phyloP scores from a whole-genome alignment of 2,329 filamentous ascomycete species.

The Elsinoe australis region DNA sequence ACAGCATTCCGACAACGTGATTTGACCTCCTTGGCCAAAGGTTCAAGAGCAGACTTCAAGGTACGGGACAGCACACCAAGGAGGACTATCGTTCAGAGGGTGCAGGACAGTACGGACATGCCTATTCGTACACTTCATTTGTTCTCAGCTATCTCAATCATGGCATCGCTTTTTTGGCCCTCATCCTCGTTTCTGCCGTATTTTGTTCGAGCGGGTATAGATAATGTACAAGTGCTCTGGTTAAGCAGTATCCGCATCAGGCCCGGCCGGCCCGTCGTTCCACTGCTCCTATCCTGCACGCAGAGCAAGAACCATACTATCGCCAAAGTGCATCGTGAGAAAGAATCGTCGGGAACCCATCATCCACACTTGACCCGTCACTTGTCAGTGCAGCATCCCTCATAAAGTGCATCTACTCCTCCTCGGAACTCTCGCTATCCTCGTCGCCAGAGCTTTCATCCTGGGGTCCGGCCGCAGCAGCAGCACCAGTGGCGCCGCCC shows the following conservation, averaged over 20 bases:
- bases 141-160: constrained; percentile 6
- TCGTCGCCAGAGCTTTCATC: constrained; percentile 45
- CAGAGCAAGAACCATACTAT: too few species aligned
- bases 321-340: too few species aligned
- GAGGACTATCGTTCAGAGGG: too few species aligned
- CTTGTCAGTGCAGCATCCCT: background rate
- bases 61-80: too few species aligned
- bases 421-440: constrained; percentile 44
- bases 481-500: constrained; percentile 2
- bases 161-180: constrained; percentile 3
- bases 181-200: background rate
- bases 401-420: constrained; percentile 29
- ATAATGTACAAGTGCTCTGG: constrained; percentile 14
- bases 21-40: too few species aligned
- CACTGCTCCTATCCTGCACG: too few species aligned
- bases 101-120: too few species aligned
- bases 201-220: constrained; percentile 12
- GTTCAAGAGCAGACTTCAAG: too few species aligned
- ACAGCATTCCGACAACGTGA: too few species aligned
- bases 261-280: too few species aligned
- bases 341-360: too few species aligned
- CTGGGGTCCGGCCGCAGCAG: constrained; percentile 12
- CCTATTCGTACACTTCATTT: constrained; percentile 16
- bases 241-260: constrained; percentile 6
- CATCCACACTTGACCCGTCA: too few species aligned